Base-by-base conservation (phyloP, 2,329 filamentous ascomycete species). In the Arthrobotrys pseudoclavata region DNA sequence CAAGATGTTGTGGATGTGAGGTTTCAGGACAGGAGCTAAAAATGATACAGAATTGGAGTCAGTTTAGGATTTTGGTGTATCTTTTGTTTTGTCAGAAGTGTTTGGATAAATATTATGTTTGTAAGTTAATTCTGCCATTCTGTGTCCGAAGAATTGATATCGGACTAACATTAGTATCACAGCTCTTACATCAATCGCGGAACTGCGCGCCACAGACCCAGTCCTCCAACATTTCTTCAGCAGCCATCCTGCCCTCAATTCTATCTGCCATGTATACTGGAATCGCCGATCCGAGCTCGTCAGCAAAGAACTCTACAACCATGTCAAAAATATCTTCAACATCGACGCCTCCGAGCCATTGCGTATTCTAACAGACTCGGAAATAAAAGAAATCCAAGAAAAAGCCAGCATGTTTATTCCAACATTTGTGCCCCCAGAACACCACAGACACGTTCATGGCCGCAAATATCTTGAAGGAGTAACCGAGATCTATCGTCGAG, bases 1-100 rank as follows among this genome's bases (percentile, higher is more conserved):
- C 48, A 10, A 50, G 29, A 20, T 67, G 63, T 10, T 67, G 63
- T 22, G 47, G 63, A 3, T 67, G 63, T 34, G 47, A 67, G 15
- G 22, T n/a, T 22, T 26, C 29, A 15, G 48, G 37, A 9, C 18
- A 26, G 15, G 6, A 20, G 31, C 20, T 67, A 12, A 15, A 29
- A 37, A 67, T 42, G 31, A 53, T 64, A 3, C 61, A 24, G 31
- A 60, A 60, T 40, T 50, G 45, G 26, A 50, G 31, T 40, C 45
- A 48, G 20, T 64, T 50, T 50, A 37, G 31, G 18, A 10, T 15
- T 10, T 22, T 64, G 18, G 31, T 50, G 5, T 64, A 24, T 52
- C 29, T 64, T 5, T n/a, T 64, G 7, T 64, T 50, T 29, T 64
- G 61, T 24, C n/a, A 37, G 18, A 34, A 22, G 18, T 64, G 61